A percentile compares a stretch with the other conserved stretches of the same genome.
phyloP scores from a whole-genome alignment of 2,329 filamentous ascomycete species.

The Fusarium torreyae region DNA sequence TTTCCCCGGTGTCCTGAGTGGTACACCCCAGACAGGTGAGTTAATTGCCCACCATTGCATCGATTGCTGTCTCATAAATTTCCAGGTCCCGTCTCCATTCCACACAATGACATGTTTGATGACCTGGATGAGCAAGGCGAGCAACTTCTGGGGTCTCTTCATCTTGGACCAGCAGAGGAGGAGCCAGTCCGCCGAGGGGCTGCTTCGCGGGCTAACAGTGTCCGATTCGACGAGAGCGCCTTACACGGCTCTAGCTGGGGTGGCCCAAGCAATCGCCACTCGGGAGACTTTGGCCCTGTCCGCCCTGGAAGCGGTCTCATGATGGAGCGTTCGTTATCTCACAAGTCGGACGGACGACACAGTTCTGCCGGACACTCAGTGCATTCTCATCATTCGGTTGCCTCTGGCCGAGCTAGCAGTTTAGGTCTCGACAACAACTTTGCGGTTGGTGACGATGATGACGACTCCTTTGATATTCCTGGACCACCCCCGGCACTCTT shows the following conservation, averaged over 20 bases:
- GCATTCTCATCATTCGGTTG: conserved; percentile 77
- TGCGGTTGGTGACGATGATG: conserved; percentile 72
- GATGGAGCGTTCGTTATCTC: conserved; percentile 91
- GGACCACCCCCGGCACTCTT: conserved; percentile 87
- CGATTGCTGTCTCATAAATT: conserved; percentile 34
- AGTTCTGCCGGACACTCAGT: conserved; percentile 92
- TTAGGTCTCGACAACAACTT: conserved; percentile 85
- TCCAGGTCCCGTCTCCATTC: conserved; percentile 83
- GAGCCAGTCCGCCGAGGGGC: conserved; percentile 87
- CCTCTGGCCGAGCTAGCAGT: conserved; percentile 88
- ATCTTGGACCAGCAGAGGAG: conserved; percentile 85
- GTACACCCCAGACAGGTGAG: conserved; percentile 89
- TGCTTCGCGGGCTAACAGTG: conserved; percentile 94
- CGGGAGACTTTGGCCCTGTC: conserved; percentile 83
- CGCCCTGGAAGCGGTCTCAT: conserved; percentile 87
- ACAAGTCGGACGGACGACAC: conserved; percentile 95
- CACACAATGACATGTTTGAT: conserved; percentile 87
- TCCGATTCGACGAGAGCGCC: conserved; percentile 96
- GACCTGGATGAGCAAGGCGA: conserved; percentile 90
- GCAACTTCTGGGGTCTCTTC: conserved; percentile 83
- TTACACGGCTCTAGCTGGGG: conserved; percentile 90
- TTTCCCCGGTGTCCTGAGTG: conserved; percentile 87
- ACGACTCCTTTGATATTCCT: conserved; percentile 79
- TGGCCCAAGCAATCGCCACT: conserved; percentile 82
- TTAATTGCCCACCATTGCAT: conserved; percentile 14